Evolutionary conservation across 106 monocot species (phyloP), one percentile per base, ranked within the genome.

Genomic region (Agapanthus africanus): DNA sequence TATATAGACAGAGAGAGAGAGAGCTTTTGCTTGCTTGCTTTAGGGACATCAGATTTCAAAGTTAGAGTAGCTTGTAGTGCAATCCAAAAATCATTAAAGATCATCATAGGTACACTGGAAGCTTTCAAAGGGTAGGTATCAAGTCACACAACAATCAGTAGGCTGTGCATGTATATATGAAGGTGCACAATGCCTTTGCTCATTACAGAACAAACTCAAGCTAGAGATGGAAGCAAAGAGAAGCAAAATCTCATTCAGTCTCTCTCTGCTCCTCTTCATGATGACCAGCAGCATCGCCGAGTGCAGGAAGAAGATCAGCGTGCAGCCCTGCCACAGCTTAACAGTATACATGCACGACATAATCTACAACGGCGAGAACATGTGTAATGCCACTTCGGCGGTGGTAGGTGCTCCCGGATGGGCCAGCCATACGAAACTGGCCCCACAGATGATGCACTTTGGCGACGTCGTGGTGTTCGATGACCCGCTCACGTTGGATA

Each of bases 401-500:
- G 77, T 79, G 33, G 86, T 82, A 7, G 82, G 38, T 16, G 76
- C 77, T 13, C 79, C 86, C 4, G 74, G 65, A 19, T 74, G 86
- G 82, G 82, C 37, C 26, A 77, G 71, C 77, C 38, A 60, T 25
- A 71, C 80, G 22, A 75, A 40, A 2, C 60, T 75, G 14, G 36
- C 75, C 42, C 42, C 16, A 2, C 30, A 14, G 30, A 27, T 44
- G 7, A 74, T 5, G 33, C 80, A 80, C 63, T 87, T 87, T 69
- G 86, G 82, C 23, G 76, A 83, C 33, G 47, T 83, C 11, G 79
- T 79, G 15, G 73, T 79, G 13, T 83, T 79, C 64, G 79, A 87
- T 62, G 82, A 87, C 73, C 86, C 82, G 31, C 54, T 87, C 14
- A 82, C 86, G 7, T 30, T 64, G 9, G 79, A 87, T 63, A 77